Conservation (phyloP, 2,329 filamentous ascomycete genomes). For the Fusarium keratoplasticum region DNA sequence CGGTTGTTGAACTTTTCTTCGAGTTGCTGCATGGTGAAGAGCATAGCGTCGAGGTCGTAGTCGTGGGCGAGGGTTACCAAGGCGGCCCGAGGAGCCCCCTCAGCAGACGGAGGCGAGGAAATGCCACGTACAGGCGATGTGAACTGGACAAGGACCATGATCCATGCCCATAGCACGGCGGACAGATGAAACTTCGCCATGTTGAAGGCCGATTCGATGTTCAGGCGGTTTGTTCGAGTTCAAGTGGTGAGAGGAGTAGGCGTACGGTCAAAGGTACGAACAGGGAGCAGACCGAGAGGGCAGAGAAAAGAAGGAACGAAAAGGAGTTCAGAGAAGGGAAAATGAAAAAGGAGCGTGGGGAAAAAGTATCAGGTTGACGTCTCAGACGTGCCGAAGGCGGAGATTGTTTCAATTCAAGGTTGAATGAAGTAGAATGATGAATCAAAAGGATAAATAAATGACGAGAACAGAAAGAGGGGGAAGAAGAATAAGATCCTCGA, state of each 20-base stretch:
- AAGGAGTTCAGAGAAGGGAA: conserved; percentile 17
- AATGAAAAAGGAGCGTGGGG: conserved; percentile 31
- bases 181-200: conserved; percentile 30
- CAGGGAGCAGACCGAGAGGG: conserved; percentile 22
- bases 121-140: conserved; percentile 32
- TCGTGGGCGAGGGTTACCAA: conserved; percentile 49
- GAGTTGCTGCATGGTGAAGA: conserved; percentile 66
- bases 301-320: conserved; percentile 10
- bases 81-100: conserved; percentile 46
- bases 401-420: conserved; percentile 30
- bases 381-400: conserved; percentile 31
- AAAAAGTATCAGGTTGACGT: conserved; percentile 22
- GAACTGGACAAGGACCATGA: conserved; percentile 36
- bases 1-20: conserved; percentile 76
- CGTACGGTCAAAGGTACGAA: conserved; percentile 10
- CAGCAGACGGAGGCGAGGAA: conserved; percentile 28
- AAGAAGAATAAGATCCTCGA: conserved; percentile 9
- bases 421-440: conserved; percentile 33
- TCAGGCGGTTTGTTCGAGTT: neutral
- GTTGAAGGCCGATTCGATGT: conserved; percentile 4
- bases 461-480: conserved; percentile 6
- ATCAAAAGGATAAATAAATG: conserved; percentile 33
- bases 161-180: conserved; percentile 28
- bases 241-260: neutral
- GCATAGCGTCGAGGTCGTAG: conserved; percentile 45